phyloP scores from a whole-genome alignment of 140 eudicot genomes.

The Flaveria floridana region DNA sequence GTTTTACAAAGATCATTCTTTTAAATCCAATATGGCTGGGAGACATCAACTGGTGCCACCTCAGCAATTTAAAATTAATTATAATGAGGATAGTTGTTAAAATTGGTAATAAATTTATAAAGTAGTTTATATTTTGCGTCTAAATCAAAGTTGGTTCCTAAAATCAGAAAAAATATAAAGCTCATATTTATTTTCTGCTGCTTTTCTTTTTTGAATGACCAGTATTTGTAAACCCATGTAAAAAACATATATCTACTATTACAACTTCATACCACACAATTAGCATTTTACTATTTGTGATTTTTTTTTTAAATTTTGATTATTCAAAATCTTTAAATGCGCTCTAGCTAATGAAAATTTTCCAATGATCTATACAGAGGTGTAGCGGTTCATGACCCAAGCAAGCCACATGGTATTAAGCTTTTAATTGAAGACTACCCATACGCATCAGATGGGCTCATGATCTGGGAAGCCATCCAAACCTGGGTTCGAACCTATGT shows the following conservation, averaged over 20 bases:
- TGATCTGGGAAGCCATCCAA: slow-evolving; percentile 84
- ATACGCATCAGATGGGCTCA: slow-evolving; percentile 85
- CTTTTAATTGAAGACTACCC: slow-evolving; percentile 89
- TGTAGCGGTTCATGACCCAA: slow-evolving; percentile 83
- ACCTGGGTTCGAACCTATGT: slow-evolving; percentile 74
- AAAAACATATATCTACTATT: background rate
- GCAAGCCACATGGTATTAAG: slow-evolving; percentile 74
- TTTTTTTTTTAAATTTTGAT: background rate
- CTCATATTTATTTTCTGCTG: background rate
- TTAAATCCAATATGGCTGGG: too few species aligned
- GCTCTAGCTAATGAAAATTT: background rate
- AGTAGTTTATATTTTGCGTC: too few species aligned
- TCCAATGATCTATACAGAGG: slow-evolving; percentile 50
- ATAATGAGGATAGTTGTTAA: too few species aligned
- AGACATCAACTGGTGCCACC: too few species aligned
- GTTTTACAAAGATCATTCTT: too few species aligned
- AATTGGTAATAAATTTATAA: too few species aligned
- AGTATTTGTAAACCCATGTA: background rate
- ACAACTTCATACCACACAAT: background rate
- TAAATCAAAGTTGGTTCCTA: too few species aligned
- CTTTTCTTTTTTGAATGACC: background rate
- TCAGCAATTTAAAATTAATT: too few species aligned
- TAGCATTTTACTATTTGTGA: background rate
- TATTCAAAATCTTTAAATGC: background rate
- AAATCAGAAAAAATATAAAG: too few species aligned